A percentile compares a stretch with the other conserved stretches of the same genome.
phyloP scores from a whole-genome alignment of 1,284 basidiomycete species.

The Volvariella volvacea region DNA sequence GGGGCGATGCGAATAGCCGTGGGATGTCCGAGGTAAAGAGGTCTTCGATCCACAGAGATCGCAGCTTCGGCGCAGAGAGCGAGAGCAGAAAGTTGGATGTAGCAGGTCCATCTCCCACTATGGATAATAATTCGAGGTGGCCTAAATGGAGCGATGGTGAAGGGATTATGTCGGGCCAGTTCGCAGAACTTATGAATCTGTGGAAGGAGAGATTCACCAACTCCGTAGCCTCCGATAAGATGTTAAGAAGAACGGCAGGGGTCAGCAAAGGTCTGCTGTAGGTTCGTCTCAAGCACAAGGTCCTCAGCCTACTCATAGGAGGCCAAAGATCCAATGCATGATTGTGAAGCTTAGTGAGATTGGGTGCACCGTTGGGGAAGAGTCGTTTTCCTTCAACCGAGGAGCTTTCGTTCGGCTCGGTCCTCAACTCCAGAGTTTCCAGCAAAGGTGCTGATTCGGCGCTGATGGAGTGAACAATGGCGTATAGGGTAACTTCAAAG shows the following conservation, averaged over 20 bases:
- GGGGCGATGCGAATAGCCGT: slow-evolving; percentile 16
- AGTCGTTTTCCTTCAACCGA: too few species aligned
- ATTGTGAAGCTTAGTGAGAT: too few species aligned
- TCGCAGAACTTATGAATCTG: neutral
- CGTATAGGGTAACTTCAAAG: too few species aligned
- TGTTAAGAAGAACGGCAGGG: neutral
- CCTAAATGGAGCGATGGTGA: neutral
- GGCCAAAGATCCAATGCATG: too few species aligned
- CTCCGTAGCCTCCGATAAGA: slow-evolving; percentile 1
- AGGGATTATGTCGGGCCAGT: slow-evolving; percentile 6
- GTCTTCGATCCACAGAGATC: slow-evolving; percentile 25
- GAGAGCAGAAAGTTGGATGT: slow-evolving; percentile 4
- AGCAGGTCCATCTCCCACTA: neutral
- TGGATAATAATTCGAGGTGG: neutral
- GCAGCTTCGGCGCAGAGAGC: slow-evolving; percentile 19
- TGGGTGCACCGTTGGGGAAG: too few species aligned
- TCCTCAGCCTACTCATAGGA: too few species aligned
- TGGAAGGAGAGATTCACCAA: slow-evolving; percentile 3
- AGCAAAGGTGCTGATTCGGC: too few species aligned
- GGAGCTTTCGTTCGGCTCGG: too few species aligned
- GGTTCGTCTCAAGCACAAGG: too few species aligned
- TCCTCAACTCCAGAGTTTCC: too few species aligned
- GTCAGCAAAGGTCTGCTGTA: too few species aligned
- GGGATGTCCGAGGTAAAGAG: neutral
- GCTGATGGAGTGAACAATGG: too few species aligned